Conservation (phyloP, 2,329 filamentous ascomycete species). For the Talaromyces atroroseus region DNA sequence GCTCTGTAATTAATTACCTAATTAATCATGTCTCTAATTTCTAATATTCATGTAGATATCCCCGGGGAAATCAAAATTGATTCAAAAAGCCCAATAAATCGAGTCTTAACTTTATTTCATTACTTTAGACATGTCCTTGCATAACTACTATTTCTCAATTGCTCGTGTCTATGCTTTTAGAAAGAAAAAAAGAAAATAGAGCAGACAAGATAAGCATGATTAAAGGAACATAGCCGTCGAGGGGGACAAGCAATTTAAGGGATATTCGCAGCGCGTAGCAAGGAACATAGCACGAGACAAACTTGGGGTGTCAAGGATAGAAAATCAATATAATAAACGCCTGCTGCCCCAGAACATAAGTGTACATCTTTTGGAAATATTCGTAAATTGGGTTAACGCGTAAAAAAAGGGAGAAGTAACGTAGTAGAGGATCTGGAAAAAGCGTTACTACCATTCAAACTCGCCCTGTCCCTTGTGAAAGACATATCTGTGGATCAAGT, state of each 20-base stretch:
- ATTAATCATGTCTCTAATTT: too few relatives aligned
- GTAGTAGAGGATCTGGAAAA: neutral
- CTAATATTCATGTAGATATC: too few relatives aligned
- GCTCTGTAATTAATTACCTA: neutral
- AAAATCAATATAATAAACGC: slow-evolving; percentile 8
- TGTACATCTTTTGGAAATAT: slow-evolving; percentile 8
- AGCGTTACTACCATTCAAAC: slow-evolving; percentile 81
- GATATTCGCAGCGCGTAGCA: neutral
- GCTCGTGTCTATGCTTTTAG: too few relatives aligned
- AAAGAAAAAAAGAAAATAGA: too few relatives aligned
- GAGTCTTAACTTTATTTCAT: too few relatives aligned
- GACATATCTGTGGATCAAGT: slow-evolving; percentile 58
- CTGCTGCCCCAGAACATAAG: slow-evolving; percentile 10
- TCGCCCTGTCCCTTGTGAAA: slow-evolving; percentile 97
- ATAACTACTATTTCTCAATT: too few relatives aligned
- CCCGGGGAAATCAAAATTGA: too few relatives aligned
- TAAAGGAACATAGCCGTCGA: too few relatives aligned
- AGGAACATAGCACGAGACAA: neutral
- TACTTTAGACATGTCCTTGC: too few relatives aligned
- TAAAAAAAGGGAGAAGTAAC: neutral
- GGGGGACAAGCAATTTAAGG: neutral
- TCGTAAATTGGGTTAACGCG: neutral
- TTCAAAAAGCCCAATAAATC: too few relatives aligned
- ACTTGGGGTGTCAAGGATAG: neutral
- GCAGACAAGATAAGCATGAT: too few relatives aligned